phyloP scores from a whole-genome alignment of 2,329 filamentous ascomycete genomes.

The Didymella keratinophila region DNA sequence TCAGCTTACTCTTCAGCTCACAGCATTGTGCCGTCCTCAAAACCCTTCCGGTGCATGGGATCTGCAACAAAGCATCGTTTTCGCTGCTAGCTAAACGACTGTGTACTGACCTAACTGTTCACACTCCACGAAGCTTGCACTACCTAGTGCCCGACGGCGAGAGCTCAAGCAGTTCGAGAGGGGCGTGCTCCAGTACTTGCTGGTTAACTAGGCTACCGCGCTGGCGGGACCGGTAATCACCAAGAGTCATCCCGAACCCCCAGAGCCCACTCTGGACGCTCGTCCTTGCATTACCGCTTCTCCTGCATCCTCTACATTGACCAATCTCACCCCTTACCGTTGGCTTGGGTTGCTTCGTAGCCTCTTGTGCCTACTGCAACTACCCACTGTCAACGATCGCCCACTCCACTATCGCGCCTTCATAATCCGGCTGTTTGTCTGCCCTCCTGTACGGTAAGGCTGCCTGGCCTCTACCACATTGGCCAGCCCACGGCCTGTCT shows the following conservation, averaged over 20 bases:
- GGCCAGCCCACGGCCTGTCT: conserved; percentile 43
- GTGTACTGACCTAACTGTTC: conserved; percentile 30
- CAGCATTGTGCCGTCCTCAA: conserved; percentile 41
- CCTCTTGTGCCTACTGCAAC: conserved; percentile 26
- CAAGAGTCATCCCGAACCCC: conserved; percentile 41
- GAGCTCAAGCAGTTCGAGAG: conserved; percentile 37
- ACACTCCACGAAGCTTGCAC: conserved; percentile 44
- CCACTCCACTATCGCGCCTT: conserved; percentile 44
- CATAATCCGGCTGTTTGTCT: conserved; percentile 31
- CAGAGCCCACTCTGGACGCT: conserved; percentile 36
- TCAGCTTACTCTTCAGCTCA: conserved; percentile 42
- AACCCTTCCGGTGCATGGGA: neutral
- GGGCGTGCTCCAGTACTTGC: conserved; percentile 42
- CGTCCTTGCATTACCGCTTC: conserved; percentile 42
- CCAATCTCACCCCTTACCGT: conserved; percentile 40
- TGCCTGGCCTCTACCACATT: conserved; percentile 37
- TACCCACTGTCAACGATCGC: conserved; percentile 34
- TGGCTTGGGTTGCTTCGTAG: conserved; percentile 35
- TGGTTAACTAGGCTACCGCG: conserved; percentile 44
- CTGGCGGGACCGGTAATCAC: conserved; percentile 46
- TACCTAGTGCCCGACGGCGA: conserved; percentile 46
- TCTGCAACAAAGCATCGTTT: neutral
- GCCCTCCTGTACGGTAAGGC: conserved; percentile 35
- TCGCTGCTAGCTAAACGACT: conserved; percentile 22
- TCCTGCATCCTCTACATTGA: conserved; percentile 29